These are phyloP conservation scores for Eucalyptus curtisii DNA, from an alignment of 345 rosid species.

Conservation along the genomic window DNA sequence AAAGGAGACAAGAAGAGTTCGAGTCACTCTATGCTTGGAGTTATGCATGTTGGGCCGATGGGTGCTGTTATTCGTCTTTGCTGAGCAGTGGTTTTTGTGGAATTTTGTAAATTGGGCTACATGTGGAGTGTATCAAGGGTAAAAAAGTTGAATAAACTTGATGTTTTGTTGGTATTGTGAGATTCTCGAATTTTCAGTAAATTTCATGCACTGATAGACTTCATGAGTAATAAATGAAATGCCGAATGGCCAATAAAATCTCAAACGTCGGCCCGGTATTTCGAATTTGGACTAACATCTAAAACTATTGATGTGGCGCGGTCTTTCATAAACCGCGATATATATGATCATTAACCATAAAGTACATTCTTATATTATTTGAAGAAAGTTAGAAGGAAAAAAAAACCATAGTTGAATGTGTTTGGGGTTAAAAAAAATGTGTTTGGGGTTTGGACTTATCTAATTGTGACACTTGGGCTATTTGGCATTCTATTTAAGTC, in stretches of 20 bases:
- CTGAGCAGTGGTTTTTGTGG: not conserved
- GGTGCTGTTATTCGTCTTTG: not conserved
- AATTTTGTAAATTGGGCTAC: not conserved
- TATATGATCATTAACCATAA: not conserved
- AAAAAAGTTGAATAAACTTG: too few relatives aligned
- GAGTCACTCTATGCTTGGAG: not conserved
- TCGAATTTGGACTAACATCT: not conserved
- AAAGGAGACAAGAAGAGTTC: not conserved
- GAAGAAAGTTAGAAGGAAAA: not conserved
- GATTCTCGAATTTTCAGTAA: not conserved
- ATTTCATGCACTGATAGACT: not conserved
- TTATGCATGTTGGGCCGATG: not conserved
- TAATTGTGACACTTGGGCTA: not conserved
- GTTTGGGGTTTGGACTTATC: not conserved
- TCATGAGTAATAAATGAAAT: not conserved
- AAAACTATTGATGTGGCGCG: accelerated
- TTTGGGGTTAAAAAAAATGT: not conserved
- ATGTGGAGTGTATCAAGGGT: not conserved
- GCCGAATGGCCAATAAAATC: not conserved
- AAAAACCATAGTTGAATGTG: not conserved
- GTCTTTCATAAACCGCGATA: not conserved
- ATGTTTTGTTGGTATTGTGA: not conserved
- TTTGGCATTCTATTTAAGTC: not conserved
- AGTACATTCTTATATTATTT: not conserved
- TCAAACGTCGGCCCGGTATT: accelerated